Base-by-base conservation (phyloP, 805 yeast genomes). In the Starmerella apicola region DNA sequence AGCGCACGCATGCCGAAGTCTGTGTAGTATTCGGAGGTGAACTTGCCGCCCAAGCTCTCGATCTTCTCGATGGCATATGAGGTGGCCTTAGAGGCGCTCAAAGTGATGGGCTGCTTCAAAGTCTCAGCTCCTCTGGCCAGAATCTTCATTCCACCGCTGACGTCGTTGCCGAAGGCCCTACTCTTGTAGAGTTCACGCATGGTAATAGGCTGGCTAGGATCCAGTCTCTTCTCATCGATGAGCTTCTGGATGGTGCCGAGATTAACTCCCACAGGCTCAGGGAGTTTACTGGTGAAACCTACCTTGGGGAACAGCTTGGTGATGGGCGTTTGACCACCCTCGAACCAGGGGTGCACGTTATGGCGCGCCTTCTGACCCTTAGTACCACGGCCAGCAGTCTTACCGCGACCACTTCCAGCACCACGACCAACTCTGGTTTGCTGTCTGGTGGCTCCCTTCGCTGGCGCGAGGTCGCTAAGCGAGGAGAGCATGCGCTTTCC, bases 291-390 rank as follows among this genome's bases (percentile, higher is more conserved):
- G 52, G 72, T 75, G 65, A 85, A 85, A 7, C 97, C 97, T 44
- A 78, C 67, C 58, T 88, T 88, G 50, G 96, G 94, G 62, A 83
- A 76, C 50, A 81, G 65, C 61, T 81, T 72, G 60, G 76, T 75
- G 56, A 79, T 75, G 20, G 96, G 97, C 2, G 97, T 91, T 60
- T 91, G 98, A 59, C 98, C 97, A 74, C 98, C 98, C 67, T 91
- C 98, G 58, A 88, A 84, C 88, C 94, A 83, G 43, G 80, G 74
- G 41, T 85, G 88, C 23, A 88, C 88, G 31, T 78, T 73, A 28
- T 88, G 81, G 63, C 97, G 75, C 9, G 97, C 95, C 65, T 88
- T 88, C 60, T 88, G 97, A 74, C 98, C 98, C 65, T 91, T 91
- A 56, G 83, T 94, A 68, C 98, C 98, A 60, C 97, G 72, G 36